phyloP scores from a whole-genome alignment of 164 flowering plant genomes.

The Pachysandra terminalis region DNA sequence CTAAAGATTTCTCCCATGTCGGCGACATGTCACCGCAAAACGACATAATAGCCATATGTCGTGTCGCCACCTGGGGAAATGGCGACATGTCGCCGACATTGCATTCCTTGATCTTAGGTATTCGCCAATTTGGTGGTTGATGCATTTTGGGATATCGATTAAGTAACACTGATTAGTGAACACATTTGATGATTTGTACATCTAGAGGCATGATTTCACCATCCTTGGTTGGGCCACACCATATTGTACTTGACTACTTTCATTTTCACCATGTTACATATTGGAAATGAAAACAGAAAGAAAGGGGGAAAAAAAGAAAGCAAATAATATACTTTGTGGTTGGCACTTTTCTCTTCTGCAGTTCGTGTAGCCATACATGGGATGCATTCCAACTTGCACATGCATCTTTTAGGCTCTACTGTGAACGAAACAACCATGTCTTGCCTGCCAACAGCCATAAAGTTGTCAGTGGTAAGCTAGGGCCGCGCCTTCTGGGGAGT shows the following conservation, averaged over 20 bases:
- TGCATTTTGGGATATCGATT: not conserved
- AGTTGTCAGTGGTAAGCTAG: slow-evolving; percentile 36
- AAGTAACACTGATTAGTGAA: not conserved
- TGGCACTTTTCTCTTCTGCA: slow-evolving; percentile 26
- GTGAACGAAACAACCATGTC: slow-evolving; percentile 48
- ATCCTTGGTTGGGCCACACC: not conserved
- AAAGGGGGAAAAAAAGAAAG: too few relatives aligned
- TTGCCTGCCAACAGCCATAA: slow-evolving; percentile 34
- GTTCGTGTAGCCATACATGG: slow-evolving; percentile 89
- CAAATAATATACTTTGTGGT: not conserved
- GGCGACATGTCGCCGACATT: too few relatives aligned
- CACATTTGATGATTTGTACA: not conserved
- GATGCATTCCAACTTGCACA: slow-evolving; percentile 94
- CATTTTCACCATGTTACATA: too few relatives aligned
- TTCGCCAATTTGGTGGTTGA: not conserved
- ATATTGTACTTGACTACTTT: not conserved
- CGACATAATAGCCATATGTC: too few relatives aligned
- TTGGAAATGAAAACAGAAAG: too few relatives aligned
- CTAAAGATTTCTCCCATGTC: too few relatives aligned
- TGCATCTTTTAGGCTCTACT: slow-evolving; percentile 83
- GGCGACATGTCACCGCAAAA: too few relatives aligned
- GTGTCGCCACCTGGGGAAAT: too few relatives aligned
- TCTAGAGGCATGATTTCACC: not conserved
- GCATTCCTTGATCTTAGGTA: too few relatives aligned
- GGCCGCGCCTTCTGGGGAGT: slow-evolving; percentile 80